phyloP scores from a whole-genome alignment of 768 basidiomycete species.

The Amylocystis lapponica region DNA sequence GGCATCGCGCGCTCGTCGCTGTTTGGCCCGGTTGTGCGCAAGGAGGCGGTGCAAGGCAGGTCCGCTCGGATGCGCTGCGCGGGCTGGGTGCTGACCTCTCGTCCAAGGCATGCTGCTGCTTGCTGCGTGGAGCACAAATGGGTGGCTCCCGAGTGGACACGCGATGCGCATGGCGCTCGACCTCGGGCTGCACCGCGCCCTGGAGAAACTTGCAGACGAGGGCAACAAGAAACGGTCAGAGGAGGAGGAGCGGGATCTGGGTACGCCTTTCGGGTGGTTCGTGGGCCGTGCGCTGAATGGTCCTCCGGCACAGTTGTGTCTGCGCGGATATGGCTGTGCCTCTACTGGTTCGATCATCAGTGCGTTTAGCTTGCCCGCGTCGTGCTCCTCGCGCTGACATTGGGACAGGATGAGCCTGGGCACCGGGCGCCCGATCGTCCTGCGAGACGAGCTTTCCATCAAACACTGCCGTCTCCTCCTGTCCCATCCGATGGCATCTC shows the following conservation, averaged over 20 bases:
- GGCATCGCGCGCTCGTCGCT: conserved; percentile 91
- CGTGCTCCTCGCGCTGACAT: conserved; percentile 4
- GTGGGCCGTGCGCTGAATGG: conserved; percentile 1
- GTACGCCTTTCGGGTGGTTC: conserved; percentile 6
- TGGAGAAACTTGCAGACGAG: conserved; percentile 85
- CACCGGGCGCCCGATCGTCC: conserved; percentile 83
- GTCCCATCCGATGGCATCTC: conserved; percentile 79
- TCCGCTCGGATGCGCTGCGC: conserved; percentile 5
- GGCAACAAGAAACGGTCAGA: conserved; percentile 50
- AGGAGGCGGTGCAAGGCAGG: conserved; percentile 89
- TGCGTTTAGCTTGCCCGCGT: conserved; percentile 32
- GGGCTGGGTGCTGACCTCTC: no score
- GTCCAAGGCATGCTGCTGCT: conserved; percentile 92
- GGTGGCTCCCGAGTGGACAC: conserved; percentile 93
- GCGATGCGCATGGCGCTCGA: conserved; percentile 96
- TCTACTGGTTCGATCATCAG: conserved; percentile 98
- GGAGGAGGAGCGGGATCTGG: conserved; percentile 73
- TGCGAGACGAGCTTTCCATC: conserved; percentile 86
- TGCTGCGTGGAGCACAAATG: conserved; percentile 91
- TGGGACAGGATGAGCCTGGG: conserved; percentile 77
- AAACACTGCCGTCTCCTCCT: conserved; percentile 78
- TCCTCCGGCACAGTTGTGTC: conserved; percentile 60
- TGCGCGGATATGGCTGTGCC: conserved; percentile 88
- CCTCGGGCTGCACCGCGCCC: conserved; percentile 85
- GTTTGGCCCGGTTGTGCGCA: conserved; percentile 89